Conservation (phyloP, 495 filamentous ascomycete species). For the Xylaria curta region DNA sequence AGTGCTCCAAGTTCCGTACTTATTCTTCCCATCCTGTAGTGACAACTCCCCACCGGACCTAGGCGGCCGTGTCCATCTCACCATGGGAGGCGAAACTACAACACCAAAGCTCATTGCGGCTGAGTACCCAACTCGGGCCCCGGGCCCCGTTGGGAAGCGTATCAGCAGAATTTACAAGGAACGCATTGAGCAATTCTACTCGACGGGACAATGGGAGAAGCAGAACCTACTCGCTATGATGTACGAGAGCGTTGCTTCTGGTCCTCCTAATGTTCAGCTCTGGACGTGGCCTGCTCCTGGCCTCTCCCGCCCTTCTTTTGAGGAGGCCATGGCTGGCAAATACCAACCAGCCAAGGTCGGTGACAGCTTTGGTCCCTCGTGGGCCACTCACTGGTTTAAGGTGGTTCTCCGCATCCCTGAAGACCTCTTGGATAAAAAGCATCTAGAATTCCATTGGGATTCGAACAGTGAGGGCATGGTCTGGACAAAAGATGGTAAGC, state of each 20-base stretch:
- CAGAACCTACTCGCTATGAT: conserved; percentile 81
- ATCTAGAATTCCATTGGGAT: conserved; percentile 95
- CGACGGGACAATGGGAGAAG: conserved; percentile 77
- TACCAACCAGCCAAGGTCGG: conserved; percentile 80
- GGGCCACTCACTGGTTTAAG: conserved; percentile 99
- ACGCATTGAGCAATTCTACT: conserved; percentile 80
- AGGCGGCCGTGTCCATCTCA: conserved; percentile 17
- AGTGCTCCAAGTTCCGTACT: conserved; percentile 7
- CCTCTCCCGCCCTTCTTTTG: conserved; percentile 82
- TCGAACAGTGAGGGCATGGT: conserved; percentile 89
- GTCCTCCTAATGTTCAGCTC: conserved; percentile 79
- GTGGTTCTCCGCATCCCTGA: conserved; percentile 77
- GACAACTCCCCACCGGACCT: neutral
- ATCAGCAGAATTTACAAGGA: conserved; percentile 88
- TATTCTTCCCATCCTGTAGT: conserved; percentile 15
- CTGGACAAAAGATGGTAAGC: conserved; percentile 86
- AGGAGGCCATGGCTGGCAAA: conserved; percentile 81
- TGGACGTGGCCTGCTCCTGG: conserved; percentile 85
- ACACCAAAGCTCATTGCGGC: conserved; percentile 40
- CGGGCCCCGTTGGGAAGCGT: conserved; percentile 72
- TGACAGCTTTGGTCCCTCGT: conserved; percentile 86
- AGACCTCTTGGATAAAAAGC: conserved; percentile 71
- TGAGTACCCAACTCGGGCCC: conserved; percentile 55
- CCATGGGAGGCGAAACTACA: conserved; percentile 51
- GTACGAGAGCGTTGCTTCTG: conserved; percentile 73